A percentile compares a stretch with the other conserved stretches of the same genome.
phyloP scores from a whole-genome alignment of 2,329 filamentous ascomycete species.

The Aspergillus fumigatus region DNA sequence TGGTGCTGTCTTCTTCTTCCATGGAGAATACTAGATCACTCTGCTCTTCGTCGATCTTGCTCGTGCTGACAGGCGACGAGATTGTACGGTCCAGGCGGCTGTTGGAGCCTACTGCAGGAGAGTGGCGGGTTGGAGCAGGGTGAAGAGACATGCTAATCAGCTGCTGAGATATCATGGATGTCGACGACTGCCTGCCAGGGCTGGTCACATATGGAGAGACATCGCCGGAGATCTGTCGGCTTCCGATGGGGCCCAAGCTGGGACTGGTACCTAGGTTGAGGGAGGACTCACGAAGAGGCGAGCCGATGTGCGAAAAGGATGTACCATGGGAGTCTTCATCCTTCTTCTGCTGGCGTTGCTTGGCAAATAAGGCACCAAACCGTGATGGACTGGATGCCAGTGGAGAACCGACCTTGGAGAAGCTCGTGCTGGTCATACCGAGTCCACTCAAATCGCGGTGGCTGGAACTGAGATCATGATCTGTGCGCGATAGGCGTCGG shows the following conservation, averaged over 20 bases:
- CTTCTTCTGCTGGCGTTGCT: slow-evolving; percentile 48
- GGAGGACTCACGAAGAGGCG: slow-evolving; percentile 60
- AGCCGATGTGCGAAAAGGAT: slow-evolving; percentile 59
- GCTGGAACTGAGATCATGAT: slow-evolving; percentile 46
- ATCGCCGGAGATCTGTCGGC: slow-evolving; percentile 45
- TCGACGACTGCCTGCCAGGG: slow-evolving; percentile 53
- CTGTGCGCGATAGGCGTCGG: slow-evolving; percentile 55
- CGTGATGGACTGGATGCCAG: slow-evolving; percentile 58
- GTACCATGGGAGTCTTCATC: slow-evolving; percentile 42
- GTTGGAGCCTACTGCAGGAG: slow-evolving; percentile 26
- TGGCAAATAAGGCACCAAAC: slow-evolving; percentile 57
- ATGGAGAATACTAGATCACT: slow-evolving; percentile 47
- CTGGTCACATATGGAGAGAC: slow-evolving; percentile 50
- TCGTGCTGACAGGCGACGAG: slow-evolving; percentile 43
- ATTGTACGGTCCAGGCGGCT: slow-evolving; percentile 42
- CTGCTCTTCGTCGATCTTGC: slow-evolving; percentile 47
- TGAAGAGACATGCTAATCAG: slow-evolving; percentile 44
- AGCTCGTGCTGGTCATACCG: slow-evolving; percentile 46
- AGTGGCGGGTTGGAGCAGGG: slow-evolving; percentile 36
- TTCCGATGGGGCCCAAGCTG: slow-evolving; percentile 48
- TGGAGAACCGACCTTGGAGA: slow-evolving; percentile 52
- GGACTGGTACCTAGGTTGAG: slow-evolving; percentile 48
- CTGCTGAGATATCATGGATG: slow-evolving; percentile 60
- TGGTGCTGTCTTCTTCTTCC: slow-evolving; percentile 48
- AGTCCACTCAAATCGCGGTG: slow-evolving; percentile 49